Evolutionary conservation across 106 monocot species (phyloP).

Genomic region (Gastrodia elata): DNA sequence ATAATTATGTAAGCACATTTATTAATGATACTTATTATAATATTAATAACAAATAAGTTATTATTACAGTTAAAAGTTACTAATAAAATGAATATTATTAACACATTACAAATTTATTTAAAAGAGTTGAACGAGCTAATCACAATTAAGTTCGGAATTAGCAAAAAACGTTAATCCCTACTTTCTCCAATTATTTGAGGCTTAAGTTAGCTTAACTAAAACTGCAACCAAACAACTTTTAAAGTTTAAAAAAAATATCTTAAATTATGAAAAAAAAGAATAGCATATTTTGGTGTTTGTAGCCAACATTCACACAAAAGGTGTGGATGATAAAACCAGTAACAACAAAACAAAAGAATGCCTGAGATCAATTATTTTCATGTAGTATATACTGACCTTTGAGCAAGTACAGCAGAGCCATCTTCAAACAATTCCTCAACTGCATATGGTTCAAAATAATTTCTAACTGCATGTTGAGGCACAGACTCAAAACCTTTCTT

Average conservation of each 20-base stretch:
- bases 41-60: no score
- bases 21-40: no score
- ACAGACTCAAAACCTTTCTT: background rate
- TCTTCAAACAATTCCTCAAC: conserved; percentile 94
- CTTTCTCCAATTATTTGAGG: no score
- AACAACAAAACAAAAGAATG: background rate
- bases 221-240: no score
- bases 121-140: no score
- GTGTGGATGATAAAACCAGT: background rate
- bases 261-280: background rate
- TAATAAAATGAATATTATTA: no score
- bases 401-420: conserved; percentile 92
- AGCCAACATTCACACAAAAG: background rate
- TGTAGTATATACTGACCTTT: conserved; percentile 8
- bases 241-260: background rate
- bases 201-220: no score
- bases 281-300: background rate
- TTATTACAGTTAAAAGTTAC: no score
- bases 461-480: conserved; percentile 1
- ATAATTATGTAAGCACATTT: no score
- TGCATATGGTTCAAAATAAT: conserved; percentile 15
- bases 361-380: background rate
- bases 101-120: no score
- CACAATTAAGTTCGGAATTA: no score
- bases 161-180: no score